Evolutionary conservation across 768 basidiomycete genomes (phyloP), one percentile per base, ranked within the genome.

Genomic region (Mycena sanguinolenta): DNA sequence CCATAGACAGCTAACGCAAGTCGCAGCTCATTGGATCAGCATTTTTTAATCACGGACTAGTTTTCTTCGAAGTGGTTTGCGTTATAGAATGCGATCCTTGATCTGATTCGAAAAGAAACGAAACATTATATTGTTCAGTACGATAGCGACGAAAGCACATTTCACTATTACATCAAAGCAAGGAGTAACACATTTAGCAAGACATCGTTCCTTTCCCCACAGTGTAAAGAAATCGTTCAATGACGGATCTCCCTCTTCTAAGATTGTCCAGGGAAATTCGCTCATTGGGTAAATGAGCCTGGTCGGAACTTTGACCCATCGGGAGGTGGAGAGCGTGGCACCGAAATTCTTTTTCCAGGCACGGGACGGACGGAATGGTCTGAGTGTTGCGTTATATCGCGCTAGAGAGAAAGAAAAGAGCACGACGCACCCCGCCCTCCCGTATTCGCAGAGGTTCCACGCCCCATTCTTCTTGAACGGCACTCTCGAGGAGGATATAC

Each of bases 331-430:
- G 85, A 23, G 95, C 95, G 57, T 90, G 92, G 64, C 96, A 98
- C 1, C 86, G 84, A 73, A 99, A 97, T 77, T 92, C 91, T 74
- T 96, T 95, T 80, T 99, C 98, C 4, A 99, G 84, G 80, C 91
- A 97, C 0, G 97, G 97, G 0, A 99, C 89, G 2, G 95, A 95
- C 4, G 98, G 98, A 60, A 98, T 96, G 8, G 95, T 95, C 95
- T 97, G 74, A 50, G 69, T 21, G 44, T 60, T 69, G 57, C 10
- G 65, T 73, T 16, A 63, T 49, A 42, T 28, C 39, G 42, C 16
- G 50, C 34, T 36, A 46, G 23, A 4, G 25, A 39, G 62, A 21
- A 59, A 42, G 52, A 17, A 38, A n/a, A n/a, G n/a, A n/a, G n/a
- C 25, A 87, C 91, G 77, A 28, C 66, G 44, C 79, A 95, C 95